Evolutionary conservation across 306 rosid species (phyloP).

Genomic region (Fragaria nilgerrensis): DNA sequence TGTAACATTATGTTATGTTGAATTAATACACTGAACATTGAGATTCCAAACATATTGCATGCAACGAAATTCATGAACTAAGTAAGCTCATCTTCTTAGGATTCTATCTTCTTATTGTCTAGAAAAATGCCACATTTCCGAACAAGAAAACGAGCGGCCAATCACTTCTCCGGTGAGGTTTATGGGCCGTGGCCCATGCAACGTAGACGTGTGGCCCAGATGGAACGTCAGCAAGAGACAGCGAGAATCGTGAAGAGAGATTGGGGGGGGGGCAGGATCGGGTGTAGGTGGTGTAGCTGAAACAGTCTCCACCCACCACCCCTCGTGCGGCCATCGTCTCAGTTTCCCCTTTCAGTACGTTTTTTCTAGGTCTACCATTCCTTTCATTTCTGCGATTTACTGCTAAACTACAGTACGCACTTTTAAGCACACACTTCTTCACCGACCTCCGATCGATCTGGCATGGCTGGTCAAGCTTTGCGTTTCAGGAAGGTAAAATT

Average conservation of each 20-base stretch:
- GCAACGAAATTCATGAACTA: background rate
- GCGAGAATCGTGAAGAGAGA: slow-evolving; percentile 46
- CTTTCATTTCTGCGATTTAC: background rate
- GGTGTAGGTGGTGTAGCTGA: slow-evolving; percentile 8
- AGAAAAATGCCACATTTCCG: background rate
- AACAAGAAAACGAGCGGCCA: background rate
- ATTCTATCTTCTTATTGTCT: background rate
- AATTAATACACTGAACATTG: too few species aligned
- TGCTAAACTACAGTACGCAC: background rate
- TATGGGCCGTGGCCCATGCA: background rate
- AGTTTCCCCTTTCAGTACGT: background rate
- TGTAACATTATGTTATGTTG: too few species aligned
- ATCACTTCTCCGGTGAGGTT: background rate
- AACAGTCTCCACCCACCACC: slow-evolving; percentile 12
- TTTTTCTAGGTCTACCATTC: background rate
- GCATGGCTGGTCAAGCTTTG: background rate
- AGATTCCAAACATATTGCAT: too few species aligned
- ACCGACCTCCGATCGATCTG: background rate
- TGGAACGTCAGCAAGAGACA: slow-evolving; percentile 37
- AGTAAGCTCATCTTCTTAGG: background rate
- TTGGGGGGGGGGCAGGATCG: slow-evolving; percentile 25
- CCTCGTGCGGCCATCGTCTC: slow-evolving; percentile 40
- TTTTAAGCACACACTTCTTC: background rate
- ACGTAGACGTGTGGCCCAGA: background rate
- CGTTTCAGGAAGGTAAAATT: background rate